Percentiles rank a stretch among this genome's conserved stretches.
These are phyloP conservation scores for Saxophila tyrrhenica DNA, from an alignment of 495 filamentous ascomycete species.

Conservation along the genomic window DNA sequence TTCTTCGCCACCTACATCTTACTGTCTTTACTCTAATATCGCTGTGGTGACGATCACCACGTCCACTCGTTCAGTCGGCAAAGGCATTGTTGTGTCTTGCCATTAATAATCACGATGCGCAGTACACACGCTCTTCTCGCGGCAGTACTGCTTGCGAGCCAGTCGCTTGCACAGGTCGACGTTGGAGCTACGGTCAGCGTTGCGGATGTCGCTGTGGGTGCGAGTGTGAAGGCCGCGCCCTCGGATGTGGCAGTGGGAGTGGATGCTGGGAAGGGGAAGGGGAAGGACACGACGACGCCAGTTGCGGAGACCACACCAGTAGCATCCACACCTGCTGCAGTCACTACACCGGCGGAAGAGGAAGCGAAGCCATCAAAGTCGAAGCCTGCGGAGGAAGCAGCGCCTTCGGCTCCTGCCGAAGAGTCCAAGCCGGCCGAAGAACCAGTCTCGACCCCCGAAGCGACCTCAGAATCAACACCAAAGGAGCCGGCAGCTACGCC, in stretches of 20 bases:
- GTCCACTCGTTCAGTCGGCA: background rate
- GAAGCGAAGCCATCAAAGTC: too few relatives aligned
- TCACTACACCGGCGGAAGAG: background rate
- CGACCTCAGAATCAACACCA: too few relatives aligned
- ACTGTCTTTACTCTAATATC: background rate
- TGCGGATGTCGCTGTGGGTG: background rate
- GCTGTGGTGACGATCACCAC: constrained; percentile 2
- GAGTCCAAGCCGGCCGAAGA: background rate
- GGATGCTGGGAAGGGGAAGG: background rate
- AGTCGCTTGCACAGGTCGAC: background rate
- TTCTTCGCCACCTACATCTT: background rate
- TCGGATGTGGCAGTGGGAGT: background rate
- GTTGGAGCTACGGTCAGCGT: background rate
- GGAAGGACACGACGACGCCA: background rate
- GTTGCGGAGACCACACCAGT: background rate
- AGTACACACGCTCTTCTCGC: background rate
- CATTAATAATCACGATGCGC: background rate
- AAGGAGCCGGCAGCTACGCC: background rate
- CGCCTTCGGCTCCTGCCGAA: background rate
- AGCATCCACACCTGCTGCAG: background rate
- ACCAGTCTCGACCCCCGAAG: background rate
- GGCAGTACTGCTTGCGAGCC: background rate
- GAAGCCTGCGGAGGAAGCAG: background rate
- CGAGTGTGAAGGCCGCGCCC: background rate
- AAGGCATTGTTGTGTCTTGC: background rate